Conservation (phyloP, 176 grass and related monocot genomes). For the Dactylis glomerata region DNA sequence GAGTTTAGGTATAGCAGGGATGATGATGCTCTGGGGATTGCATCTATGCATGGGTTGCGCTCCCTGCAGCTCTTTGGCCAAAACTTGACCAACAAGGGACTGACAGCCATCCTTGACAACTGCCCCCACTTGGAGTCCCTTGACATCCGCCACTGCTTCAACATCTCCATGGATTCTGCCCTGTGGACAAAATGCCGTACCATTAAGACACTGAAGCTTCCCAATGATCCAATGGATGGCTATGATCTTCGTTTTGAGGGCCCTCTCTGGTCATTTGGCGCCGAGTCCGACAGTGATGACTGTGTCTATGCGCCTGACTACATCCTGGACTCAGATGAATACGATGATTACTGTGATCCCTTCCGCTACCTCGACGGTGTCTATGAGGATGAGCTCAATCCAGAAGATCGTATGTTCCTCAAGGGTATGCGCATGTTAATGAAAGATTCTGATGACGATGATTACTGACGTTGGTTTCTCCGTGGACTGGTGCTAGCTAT, state of each 20-base stretch:
- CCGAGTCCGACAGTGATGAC: background rate
- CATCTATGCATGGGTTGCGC: background rate
- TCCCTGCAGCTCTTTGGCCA: background rate
- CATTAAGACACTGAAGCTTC: slow-evolving; percentile 5
- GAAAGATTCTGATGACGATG: background rate
- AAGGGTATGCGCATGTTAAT: background rate
- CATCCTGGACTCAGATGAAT: background rate
- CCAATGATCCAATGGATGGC: background rate
- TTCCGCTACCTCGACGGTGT: background rate
- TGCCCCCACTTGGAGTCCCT: background rate
- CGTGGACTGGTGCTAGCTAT: background rate
- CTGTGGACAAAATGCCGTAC: background rate
- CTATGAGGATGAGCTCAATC: background rate
- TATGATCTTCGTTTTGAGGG: background rate
- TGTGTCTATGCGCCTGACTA: background rate
- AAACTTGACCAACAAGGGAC: background rate
- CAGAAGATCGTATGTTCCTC: background rate
- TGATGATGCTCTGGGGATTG: background rate
- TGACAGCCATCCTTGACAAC: background rate
- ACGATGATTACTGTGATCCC: background rate
- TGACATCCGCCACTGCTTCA: background rate
- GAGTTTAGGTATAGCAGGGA: background rate
- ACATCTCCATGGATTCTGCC: background rate
- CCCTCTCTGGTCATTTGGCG: background rate
- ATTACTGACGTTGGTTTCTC: background rate